Percentiles rank a stretch among this genome's conserved stretches.
Evolutionary conservation across 495 filamentous ascomycete species (phyloP).

Genomic region (Melanomma pulvis-pyrius): DNA sequence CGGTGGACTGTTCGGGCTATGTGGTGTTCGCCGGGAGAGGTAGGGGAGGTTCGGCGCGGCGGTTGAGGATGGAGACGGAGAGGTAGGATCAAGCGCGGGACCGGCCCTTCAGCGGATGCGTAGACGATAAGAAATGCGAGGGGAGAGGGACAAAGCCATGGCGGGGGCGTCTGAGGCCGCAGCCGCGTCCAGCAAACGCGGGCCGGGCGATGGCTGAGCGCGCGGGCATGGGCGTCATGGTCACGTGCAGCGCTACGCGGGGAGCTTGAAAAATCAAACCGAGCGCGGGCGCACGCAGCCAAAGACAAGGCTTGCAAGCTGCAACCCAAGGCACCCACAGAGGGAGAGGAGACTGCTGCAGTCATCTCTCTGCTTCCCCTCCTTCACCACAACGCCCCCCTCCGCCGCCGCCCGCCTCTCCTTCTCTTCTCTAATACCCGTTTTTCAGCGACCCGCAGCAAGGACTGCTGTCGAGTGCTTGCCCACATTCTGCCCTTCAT

Average conservation of each 20-base stretch:
- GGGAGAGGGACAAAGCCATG: constrained; percentile 7
- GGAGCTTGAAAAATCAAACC: not conserved
- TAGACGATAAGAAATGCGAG: not conserved
- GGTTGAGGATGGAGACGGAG: not conserved
- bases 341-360: constrained; percentile 30
- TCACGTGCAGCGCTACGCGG: not conserved
- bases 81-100: not conserved
- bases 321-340: constrained; percentile 2
- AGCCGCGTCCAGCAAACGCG: not conserved
- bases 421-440: constrained; percentile 62
- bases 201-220: not conserved
- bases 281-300: not conserved
- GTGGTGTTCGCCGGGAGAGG: not conserved
- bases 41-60: not conserved
- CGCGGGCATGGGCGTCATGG: not conserved
- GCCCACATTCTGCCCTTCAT: constrained; percentile 17
- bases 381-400: constrained; percentile 50
- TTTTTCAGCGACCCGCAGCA: constrained; percentile 56
- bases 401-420: constrained; percentile 45
- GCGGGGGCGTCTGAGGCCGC: not conserved
- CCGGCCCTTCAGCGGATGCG: not conserved
- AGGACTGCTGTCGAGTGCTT: constrained; percentile 57
- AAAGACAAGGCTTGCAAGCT: not conserved
- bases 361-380: constrained; percentile 36
- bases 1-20: not conserved